Percentiles rank a stretch among this genome's conserved stretches.
phyloP scores from a whole-genome alignment of 75 land plant genomes.

The Ceratopteris richardii region DNA sequence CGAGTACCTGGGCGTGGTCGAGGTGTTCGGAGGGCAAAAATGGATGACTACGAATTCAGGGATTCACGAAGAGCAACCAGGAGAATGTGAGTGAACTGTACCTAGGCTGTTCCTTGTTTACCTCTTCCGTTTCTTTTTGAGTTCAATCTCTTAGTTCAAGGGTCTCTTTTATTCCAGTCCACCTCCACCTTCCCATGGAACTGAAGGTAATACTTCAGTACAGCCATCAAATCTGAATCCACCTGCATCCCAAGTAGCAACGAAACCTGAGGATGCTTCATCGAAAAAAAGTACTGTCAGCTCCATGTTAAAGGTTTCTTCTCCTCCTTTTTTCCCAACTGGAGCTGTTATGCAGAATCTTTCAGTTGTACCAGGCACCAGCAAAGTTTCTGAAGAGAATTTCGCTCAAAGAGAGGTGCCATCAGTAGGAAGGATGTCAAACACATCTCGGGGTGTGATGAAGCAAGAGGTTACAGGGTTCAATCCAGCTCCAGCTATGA shows the following conservation, averaged over 20 bases:
- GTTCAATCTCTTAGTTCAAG: too few relatives aligned
- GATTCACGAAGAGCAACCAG: not conserved
- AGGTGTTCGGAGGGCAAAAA: not conserved
- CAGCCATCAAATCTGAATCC: not conserved
- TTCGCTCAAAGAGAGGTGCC: not conserved
- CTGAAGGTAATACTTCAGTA: not conserved
- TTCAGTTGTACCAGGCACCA: not conserved
- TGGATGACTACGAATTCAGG: slow-evolving; percentile 4
- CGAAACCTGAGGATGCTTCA: not conserved
- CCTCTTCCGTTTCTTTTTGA: not conserved
- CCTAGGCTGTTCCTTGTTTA: not conserved
- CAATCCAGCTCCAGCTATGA: not conserved
- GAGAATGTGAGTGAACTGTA: not conserved
- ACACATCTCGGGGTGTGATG: not conserved
- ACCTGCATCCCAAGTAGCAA: not conserved
- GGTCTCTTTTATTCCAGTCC: too few relatives aligned
- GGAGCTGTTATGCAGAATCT: slow-evolving; percentile 10
- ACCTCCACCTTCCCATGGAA: not conserved
- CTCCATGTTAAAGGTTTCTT: slow-evolving; percentile 39
- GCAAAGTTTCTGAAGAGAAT: not conserved
- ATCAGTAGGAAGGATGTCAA: not conserved
- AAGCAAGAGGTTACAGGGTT: not conserved
- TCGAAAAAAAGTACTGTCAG: slow-evolving; percentile 1
- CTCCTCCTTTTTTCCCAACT: slow-evolving; percentile 59
- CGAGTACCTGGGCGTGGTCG: not conserved